A percentile compares a stretch with the other conserved stretches of the same genome.
Conservation (phyloP, 495 filamentous ascomycete genomes). For the Talaromyces ruber region DNA sequence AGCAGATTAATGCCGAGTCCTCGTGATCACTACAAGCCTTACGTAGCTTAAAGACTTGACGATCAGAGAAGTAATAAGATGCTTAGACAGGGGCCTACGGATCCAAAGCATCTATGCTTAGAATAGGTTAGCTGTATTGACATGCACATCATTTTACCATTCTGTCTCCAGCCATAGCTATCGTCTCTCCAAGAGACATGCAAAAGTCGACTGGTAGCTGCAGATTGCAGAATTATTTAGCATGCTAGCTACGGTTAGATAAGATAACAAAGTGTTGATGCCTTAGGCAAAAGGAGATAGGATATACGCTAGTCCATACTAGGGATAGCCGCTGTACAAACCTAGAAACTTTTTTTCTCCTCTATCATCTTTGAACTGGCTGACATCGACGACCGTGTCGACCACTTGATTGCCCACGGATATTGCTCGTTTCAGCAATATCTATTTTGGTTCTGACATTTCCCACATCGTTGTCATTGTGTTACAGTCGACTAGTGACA, state of each 20-base stretch:
- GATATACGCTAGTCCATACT: not conserved
- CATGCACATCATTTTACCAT: not conserved
- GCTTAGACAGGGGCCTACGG: not conserved
- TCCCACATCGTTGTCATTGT: not conserved
- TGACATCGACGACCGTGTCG: not conserved
- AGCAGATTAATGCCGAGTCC: not conserved
- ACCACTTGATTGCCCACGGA: not conserved
- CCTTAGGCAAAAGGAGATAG: not conserved
- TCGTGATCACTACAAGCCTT: too few relatives aligned
- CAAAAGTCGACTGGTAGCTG: not conserved
- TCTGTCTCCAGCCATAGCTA: not conserved
- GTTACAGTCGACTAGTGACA: not conserved
- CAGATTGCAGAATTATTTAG: not conserved
- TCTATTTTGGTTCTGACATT: not conserved
- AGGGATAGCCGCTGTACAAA: not conserved
- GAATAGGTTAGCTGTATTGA: not conserved
- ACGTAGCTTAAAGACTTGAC: too few relatives aligned
- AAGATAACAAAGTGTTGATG: not conserved
- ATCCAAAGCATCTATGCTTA: not conserved
- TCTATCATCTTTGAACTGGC: not conserved
- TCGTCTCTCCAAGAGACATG: not conserved
- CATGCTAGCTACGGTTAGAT: not conserved
- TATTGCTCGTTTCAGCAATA: not conserved
- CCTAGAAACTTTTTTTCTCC: constrained; percentile 4
- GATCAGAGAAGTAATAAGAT: not conserved